phyloP scores from a whole-genome alignment of 164 flowering plant genomes.

The Vitis rotundifolia region DNA sequence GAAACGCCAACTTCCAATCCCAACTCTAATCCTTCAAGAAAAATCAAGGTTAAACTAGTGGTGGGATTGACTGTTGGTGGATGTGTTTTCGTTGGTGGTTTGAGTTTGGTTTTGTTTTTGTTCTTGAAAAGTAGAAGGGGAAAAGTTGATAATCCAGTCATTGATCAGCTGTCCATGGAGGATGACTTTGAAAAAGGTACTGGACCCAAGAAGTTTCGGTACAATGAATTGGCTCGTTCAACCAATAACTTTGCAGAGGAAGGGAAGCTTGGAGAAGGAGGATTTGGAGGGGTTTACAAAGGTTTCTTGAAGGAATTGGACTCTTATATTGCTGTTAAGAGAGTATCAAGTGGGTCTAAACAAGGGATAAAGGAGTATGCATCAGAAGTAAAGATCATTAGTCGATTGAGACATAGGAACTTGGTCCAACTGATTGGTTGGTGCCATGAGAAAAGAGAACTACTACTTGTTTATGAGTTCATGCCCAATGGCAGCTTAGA shows the following conservation, averaged over 20 bases:
- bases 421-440: constrained; percentile 40
- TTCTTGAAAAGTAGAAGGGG: not conserved
- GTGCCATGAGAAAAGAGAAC: constrained; percentile 25
- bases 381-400: constrained; percentile 35
- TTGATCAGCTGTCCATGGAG: not conserved
- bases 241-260: constrained; percentile 23
- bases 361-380: constrained; percentile 36
- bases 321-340: constrained; percentile 24
- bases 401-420: constrained; percentile 34
- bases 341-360: constrained; percentile 20
- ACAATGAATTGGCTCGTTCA: constrained; percentile 19
- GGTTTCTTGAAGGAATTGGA: constrained; percentile 20
- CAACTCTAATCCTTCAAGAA: too few relatives aligned
- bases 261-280: constrained; percentile 35
- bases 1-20: too few relatives aligned
- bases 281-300: constrained; percentile 36
- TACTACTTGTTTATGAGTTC: constrained; percentile 33
- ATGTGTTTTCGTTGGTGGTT: too few relatives aligned
- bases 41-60: too few relatives aligned
- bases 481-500: constrained; percentile 38
- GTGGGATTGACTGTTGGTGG: too few relatives aligned
- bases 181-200: constrained; percentile 6
- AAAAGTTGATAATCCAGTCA: not conserved
- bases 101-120: too few relatives aligned
- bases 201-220: constrained; percentile 30